Evolutionary conservation across 768 basidiomycete genomes (phyloP), one percentile per base, ranked within the genome.

Genomic region (Russula sp.): DNA sequence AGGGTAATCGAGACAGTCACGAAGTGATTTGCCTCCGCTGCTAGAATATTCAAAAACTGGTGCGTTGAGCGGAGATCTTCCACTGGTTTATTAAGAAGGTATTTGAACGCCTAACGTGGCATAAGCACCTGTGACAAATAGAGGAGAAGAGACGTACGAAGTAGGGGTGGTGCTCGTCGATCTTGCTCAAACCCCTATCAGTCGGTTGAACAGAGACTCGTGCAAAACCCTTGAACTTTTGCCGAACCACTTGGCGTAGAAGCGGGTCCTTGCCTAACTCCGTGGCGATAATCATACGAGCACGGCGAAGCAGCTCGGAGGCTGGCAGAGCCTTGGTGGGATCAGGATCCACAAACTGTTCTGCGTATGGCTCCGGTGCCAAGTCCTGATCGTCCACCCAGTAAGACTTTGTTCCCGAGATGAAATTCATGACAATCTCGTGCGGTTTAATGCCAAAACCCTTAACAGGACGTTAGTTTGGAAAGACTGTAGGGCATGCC

Each of bases 181-280:
- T 89, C 71, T 91, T 91, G 16, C 76, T 74, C 47, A 84, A 75
- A 22, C 97, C 97, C 51, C 88, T 83, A 55, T 96, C 94, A 1
- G 96, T 98, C 0, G 96, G 94, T 51, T 80, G 78, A 16, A 95
- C 85, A 22, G 88, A 85, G 36, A 98, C 77, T 20, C 83, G 78
- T 2, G 88, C 96, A 64, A 87, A 83, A 13, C 79, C 77, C 69
- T 82, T 85, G 78, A 93, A 94, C 41, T 82, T 70, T 58, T 84
- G 79, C 55, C 97, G 84, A 54, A 93, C 84, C 59, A 85, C 80
- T 64, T 86, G 84, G 45, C 93, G 80, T 35, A 99, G 80, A 11
- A 93, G 75, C 13, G 96, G 96, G 71, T 99, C 96, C 70, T 90
- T 95, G 38, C 91, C 90, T 18, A 98, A 80, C 71, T 98, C 97